A percentile compares a stretch with the other conserved stretches of the same genome.
Evolutionary conservation across 2,329 filamentous ascomycete species (phyloP).

Genomic region (Plectosphaerella sp.): DNA sequence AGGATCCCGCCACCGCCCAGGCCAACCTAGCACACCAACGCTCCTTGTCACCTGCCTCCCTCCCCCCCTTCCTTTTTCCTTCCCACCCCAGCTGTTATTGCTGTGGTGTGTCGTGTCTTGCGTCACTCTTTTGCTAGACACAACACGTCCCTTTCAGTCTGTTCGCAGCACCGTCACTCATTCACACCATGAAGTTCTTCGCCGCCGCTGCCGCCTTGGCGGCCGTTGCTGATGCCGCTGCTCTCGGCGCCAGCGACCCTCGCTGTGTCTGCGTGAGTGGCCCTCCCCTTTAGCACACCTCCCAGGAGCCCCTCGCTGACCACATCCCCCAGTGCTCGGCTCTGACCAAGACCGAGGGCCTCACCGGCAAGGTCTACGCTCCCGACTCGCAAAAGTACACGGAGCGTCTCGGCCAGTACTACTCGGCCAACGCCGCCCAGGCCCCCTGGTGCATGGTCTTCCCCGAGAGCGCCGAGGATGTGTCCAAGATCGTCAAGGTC

Average conservation of each 20-base stretch:
- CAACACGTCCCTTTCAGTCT: neutral
- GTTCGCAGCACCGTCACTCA: too few relatives aligned
- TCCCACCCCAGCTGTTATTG: neutral
- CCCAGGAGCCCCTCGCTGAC: too few relatives aligned
- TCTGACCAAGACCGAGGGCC: conserved; percentile 11
- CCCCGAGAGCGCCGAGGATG: conserved; percentile 5
- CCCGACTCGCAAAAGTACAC: conserved; percentile 15
- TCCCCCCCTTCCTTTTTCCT: neutral
- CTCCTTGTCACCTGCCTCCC: too few relatives aligned
- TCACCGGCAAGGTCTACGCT: conserved; percentile 17
- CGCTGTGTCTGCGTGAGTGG: conserved; percentile 2
- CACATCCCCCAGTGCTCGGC: conserved; percentile 15
- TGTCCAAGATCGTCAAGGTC: conserved; percentile 14
- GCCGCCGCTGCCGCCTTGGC: conserved; percentile 3
- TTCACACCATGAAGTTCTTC: conserved; percentile 3
- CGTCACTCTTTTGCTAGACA: neutral
- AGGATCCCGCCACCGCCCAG: too few relatives aligned
- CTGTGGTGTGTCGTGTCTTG: neutral
- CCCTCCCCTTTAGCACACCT: neutral
- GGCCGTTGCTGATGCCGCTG: neutral
- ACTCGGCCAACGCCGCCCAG: conserved; percentile 24
- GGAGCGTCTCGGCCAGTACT: conserved; percentile 18
- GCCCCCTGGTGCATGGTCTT: conserved; percentile 18
- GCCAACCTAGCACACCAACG: too few relatives aligned
- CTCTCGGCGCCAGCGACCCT: neutral